Evolutionary conservation across 208 protist genomes (phyloP).

Genomic region (Phytomonas francai): DNA sequence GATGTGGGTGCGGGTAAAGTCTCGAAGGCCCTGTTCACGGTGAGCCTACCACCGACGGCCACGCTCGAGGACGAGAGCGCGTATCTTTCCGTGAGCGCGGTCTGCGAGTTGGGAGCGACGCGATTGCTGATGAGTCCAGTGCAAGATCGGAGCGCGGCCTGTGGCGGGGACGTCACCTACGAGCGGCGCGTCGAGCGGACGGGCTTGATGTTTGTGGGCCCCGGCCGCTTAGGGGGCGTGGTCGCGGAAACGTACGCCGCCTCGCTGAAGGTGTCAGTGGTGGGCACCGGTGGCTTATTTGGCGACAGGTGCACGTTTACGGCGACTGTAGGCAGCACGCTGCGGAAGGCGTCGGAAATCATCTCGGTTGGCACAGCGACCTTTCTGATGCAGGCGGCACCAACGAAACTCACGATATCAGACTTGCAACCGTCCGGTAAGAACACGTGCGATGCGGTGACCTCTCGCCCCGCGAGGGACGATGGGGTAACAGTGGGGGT

Average conservation of each 20-base stretch:
- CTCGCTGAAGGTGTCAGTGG: conserved; percentile 15
- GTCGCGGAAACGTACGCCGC: conserved; percentile 20
- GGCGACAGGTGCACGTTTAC: conserved; percentile 20
- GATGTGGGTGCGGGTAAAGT: no score
- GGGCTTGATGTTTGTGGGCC: conserved; percentile 13
- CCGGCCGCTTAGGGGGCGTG: not conserved
- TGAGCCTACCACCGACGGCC: conserved; percentile 17
- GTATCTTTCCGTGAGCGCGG: conserved; percentile 17
- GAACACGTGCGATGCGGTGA: conserved; percentile 16
- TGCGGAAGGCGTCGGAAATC: conserved; percentile 10
- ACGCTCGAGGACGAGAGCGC: conserved; percentile 15
- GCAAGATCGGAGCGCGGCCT: conserved; percentile 10
- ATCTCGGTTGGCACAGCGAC: conserved; percentile 19
- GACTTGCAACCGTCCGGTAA: not conserved
- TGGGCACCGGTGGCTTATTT: conserved; percentile 15
- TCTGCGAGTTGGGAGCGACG: conserved; percentile 19
- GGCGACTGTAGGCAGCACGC: conserved; percentile 15
- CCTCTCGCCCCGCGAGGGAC: conserved; percentile 45
- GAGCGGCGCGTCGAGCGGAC: conserved; percentile 23
- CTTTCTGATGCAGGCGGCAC: conserved; percentile 11
- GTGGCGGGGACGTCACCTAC: conserved; percentile 16
- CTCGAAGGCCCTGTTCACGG: conserved; percentile 12
- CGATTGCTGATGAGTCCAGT: conserved; percentile 12
- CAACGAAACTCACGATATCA: conserved; percentile 8
- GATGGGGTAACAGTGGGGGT: conserved; percentile 4